Evolutionary conservation across 192 early-diverging fungal genomes (phyloP).

Genomic region (Ambispora gerdemannii): DNA sequence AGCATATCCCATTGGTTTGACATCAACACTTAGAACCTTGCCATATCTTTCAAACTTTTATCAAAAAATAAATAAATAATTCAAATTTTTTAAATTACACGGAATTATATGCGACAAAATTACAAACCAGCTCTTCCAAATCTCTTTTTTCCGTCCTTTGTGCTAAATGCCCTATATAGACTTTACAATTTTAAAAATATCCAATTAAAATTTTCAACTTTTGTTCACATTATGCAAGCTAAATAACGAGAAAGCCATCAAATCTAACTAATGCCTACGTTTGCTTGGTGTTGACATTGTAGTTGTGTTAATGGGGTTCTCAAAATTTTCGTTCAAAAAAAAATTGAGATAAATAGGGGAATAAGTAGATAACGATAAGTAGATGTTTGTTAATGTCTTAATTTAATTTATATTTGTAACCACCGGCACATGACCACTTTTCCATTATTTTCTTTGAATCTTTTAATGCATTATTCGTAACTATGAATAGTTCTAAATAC

Average conservation of each 20-base stretch:
- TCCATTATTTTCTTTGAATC: too few species aligned
- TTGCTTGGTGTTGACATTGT: constrained; percentile 26
- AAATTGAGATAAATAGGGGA: too few species aligned
- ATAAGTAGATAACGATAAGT: too few species aligned
- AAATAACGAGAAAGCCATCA: background rate
- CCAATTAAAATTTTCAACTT: background rate
- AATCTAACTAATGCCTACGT: background rate
- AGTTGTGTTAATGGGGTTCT: too few species aligned
- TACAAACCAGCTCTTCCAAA: constrained; percentile 50
- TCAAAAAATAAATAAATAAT: background rate
- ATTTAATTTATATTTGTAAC: too few species aligned
- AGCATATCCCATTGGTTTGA: constrained; percentile 53
- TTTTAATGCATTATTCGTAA: too few species aligned
- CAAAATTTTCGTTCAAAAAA: too few species aligned
- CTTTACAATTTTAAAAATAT: constrained; percentile 24
- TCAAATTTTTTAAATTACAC: background rate
- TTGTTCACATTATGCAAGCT: background rate
- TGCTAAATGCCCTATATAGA: constrained; percentile 53
- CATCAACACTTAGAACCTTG: constrained; percentile 46
- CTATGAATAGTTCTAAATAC: too few species aligned
- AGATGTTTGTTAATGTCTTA: too few species aligned
- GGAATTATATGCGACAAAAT: background rate
- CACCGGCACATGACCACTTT: too few species aligned
- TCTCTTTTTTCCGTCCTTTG: constrained; percentile 49
- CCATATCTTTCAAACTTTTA: constrained; percentile 53